Percentiles rank a stretch among this genome's conserved stretches.
phyloP scores from a whole-genome alignment of 352 stramenopile species.

The Phytopythium delawarense region DNA sequence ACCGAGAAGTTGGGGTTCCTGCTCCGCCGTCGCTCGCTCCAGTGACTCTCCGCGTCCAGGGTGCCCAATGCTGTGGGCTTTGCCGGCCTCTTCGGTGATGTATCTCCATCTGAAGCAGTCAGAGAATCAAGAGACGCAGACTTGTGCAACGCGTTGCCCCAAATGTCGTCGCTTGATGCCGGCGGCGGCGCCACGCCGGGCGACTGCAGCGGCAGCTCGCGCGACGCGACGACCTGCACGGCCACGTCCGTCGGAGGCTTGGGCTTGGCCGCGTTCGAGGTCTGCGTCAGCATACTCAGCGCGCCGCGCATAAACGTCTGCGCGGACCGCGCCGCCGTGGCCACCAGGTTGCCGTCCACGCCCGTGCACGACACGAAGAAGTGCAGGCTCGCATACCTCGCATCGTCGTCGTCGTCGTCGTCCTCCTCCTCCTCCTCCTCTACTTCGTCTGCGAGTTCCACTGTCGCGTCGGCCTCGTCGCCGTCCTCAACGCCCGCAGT shows the following conservation, averaged over 20 bases:
- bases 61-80: constrained; percentile 15
- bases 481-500: neutral
- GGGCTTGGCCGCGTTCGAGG: constrained; percentile 18
- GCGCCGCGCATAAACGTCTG: constrained; percentile 75
- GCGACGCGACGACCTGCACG: constrained; percentile 56
- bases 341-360: constrained; percentile 52
- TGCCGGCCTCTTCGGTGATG: constrained; percentile 1
- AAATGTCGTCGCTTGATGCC: neutral
- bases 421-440: neutral
- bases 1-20: constrained; percentile 65
- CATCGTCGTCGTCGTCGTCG: constrained; percentile 6
- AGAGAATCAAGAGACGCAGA: constrained; percentile 4
- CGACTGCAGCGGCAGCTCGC: constrained; percentile 38
- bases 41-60: constrained; percentile 56
- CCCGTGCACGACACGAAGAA: constrained; percentile 71
- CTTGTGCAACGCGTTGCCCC: constrained; percentile 4
- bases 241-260: constrained; percentile 61
- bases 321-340: constrained; percentile 42
- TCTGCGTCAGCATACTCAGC: constrained; percentile 62
- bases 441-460: neutral
- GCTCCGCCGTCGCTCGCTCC: constrained; percentile 64
- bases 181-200: neutral
- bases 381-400: constrained; percentile 25
- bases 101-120: neutral
- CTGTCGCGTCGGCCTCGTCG: neutral